These are phyloP conservation scores for Aspergillus steynii DNA, from an alignment of 495 filamentous ascomycete genomes.

Conservation along the genomic window DNA sequence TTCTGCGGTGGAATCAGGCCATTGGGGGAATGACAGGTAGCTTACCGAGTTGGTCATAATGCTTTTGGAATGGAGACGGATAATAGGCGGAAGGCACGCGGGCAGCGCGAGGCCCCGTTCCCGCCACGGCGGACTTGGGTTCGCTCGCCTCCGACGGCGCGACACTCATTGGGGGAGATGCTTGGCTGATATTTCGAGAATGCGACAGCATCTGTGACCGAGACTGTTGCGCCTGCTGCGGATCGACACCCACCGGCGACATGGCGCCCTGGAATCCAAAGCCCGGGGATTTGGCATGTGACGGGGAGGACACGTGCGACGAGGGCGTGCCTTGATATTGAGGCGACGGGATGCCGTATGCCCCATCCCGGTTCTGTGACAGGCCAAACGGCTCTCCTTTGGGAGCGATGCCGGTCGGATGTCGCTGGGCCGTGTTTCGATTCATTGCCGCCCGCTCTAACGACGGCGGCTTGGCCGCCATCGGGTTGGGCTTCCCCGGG, in stretches of 20 bases:
- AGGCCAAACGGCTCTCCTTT: conserved; percentile 64
- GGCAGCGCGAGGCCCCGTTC: conserved; percentile 30
- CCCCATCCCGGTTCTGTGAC: conserved; percentile 52
- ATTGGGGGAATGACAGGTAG: neutral
- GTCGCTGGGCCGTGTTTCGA: conserved; percentile 67
- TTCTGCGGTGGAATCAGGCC: neutral
- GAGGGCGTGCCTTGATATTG: conserved; percentile 78
- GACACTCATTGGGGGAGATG: conserved; percentile 45
- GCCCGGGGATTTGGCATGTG: conserved; percentile 67
- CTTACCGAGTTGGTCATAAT: conserved; percentile 98
- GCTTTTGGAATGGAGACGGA: conserved; percentile 83
- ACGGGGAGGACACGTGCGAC: conserved; percentile 79
- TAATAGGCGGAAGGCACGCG: conserved; percentile 64
- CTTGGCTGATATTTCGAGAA: conserved; percentile 40
- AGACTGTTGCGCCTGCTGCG: conserved; percentile 43
- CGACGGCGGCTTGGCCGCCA: conserved; percentile 55
- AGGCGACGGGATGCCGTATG: conserved; percentile 50
- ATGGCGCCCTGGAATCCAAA: conserved; percentile 68
- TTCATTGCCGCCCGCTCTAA: conserved; percentile 73
- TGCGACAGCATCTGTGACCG: conserved; percentile 53
- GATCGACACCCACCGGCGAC: conserved; percentile 67
- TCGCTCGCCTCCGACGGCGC: conserved; percentile 41
- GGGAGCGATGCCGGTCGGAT: conserved; percentile 68
- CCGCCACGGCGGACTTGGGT: conserved; percentile 31
- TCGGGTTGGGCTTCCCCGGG: conserved; percentile 58